Evolutionary conservation across 768 basidiomycete genomes (phyloP), one percentile per base, ranked within the genome.

Genomic region (Leccinum obscurum): DNA sequence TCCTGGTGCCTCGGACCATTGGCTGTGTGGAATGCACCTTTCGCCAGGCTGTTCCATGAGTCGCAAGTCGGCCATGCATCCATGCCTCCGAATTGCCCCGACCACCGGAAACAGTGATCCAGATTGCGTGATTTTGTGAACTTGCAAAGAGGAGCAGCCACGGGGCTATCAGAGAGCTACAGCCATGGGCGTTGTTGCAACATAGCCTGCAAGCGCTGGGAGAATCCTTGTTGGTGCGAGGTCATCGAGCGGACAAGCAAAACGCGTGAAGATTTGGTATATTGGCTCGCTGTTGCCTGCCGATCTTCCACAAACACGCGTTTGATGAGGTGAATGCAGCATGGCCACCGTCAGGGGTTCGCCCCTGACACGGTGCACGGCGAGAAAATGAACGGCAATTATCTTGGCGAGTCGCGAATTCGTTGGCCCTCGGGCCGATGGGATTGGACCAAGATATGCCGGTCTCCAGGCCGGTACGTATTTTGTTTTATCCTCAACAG

Each of bases 331-430:
- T 62, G 66, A 69, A 60, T 58, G 61, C 63, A 62, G 57, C 66
- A 61, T 64, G 67, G 67, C 66, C 44, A 55, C 49, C 57, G 52
- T 66, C 64, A 73, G 64, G 64, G 66, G 70, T 41, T 46, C 30
- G 10, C 55, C 64, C 60, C 57, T 72, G 59, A 61, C 54, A 58
- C 51, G 54, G 52, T 60, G 61, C 51, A 24, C 51, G 28, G 55
- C 5, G 37, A 50, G 54, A 44, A 62, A 70, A 70, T 70, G 70
- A 70, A 70, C 67, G 65, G 70, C 62, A 71, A 59, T 48, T 57
- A 59, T 57, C 55, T 52, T 60, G 60, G 61, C 37, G 71, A 60
- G 59, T 63, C 63, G 54, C 62, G 62, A 61, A 61, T 58, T 60
- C 3, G 59, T 41, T 41, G 52, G 30, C 56, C 54, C 55, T 61